Evolutionary conservation across 78 protist genomes (phyloP).

Genomic region (Bigelowiella natans): DNA sequence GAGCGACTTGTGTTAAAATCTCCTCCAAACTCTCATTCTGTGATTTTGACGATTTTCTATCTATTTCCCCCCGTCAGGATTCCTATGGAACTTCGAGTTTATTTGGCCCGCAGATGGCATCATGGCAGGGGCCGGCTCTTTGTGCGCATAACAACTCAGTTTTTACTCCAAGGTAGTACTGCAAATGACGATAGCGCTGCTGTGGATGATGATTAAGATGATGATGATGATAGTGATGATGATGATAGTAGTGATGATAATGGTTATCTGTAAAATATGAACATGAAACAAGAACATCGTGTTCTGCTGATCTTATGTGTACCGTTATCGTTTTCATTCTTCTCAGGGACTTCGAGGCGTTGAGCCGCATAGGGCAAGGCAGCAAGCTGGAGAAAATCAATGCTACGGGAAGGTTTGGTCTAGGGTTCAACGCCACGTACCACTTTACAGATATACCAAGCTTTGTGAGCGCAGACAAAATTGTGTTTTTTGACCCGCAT

Average conservation of each 20-base stretch:
- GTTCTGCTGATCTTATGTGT: no score
- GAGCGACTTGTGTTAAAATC: slow-evolving; percentile 6
- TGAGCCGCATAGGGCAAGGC: background rate
- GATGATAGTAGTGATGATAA: no score
- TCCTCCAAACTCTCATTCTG: slow-evolving; percentile 7
- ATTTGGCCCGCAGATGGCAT: background rate
- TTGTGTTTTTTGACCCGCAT: slow-evolving; percentile 18
- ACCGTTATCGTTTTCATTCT: no score
- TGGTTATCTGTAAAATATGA: no score
- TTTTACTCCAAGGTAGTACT: background rate
- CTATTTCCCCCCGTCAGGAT: background rate
- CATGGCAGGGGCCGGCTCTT: slow-evolving; percentile 21
- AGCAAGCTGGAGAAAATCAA: slow-evolving; percentile 5
- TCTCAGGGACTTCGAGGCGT: background rate
- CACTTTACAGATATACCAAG: slow-evolving; percentile 26
- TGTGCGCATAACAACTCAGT: background rate
- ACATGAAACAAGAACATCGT: background rate
- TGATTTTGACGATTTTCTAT: slow-evolving; percentile 32
- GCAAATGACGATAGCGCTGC: no score
- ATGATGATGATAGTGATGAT: no score
- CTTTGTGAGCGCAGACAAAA: background rate
- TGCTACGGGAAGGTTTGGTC: slow-evolving; percentile 30
- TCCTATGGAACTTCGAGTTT: background rate
- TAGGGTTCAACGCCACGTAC: slow-evolving; percentile 48
- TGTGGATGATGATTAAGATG: no score